Base-by-base conservation (phyloP, 2,329 filamentous ascomycete species). In the Colletotrichum musae region DNA sequence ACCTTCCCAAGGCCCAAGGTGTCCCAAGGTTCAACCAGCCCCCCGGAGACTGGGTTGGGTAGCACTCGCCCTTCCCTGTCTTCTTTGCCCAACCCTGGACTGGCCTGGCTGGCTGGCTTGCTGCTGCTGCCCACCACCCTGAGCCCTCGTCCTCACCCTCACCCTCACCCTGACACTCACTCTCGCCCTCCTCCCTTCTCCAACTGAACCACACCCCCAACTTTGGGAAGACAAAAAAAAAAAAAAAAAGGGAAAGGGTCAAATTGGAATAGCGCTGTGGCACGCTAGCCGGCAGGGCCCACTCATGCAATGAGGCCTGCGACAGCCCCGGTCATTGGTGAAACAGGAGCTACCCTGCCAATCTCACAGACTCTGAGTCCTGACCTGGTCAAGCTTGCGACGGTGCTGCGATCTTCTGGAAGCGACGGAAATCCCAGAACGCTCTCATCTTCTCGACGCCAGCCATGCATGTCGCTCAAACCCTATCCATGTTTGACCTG, bases 341-440 rank as follows among this genome's bases (percentile, higher is more conserved):
- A 87, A 87, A 87, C 86, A 83, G 78, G 76, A 80, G 74, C 73
- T 79, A 81, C 83, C 85, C 82, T 86, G 84, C 74, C 82, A 83
- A 83, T 82, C 80, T 83, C 78, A 76, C 74, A 75, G 72, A 76
- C 76, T 75, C 72, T 77, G 75, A 80, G 79, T 82, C 80, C 79
- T 79, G 78, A 78, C 80, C 78, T 74, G 77, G 82, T 73, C 79
- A 82, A 78, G 80, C 79, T 82, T 84, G 82, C 81, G 80, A 83
- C 80, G 80, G 77, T 60, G 76, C 75, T 76, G 73, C 74, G 74
- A 75, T 77, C 77, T 82, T 83, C 80, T 82, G 79, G 80, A 82
- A 83, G 79, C 77, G 73, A 79, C 77, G 74, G 74, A 74, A 78
- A 73, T 72, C 71, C 58, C 71, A 73, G 63, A 54, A 32, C 52